A percentile compares a stretch with the other conserved stretches of the same genome.
These are phyloP conservation scores for Amanita thiersii DNA, from an alignment of 768 basidiomycete species.

Conservation along the genomic window DNA sequence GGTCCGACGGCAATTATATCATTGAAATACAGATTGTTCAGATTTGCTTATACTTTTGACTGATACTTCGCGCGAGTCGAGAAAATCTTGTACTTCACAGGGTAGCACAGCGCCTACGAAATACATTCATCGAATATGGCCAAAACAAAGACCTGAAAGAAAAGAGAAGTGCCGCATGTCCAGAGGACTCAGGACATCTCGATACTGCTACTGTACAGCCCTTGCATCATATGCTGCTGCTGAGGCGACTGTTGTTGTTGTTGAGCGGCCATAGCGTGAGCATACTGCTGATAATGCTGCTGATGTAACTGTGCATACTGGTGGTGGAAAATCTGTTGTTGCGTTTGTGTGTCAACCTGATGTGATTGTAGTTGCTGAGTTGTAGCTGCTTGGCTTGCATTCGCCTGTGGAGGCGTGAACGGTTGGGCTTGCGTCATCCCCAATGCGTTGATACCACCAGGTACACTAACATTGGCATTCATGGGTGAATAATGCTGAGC, in stretches of 20 bases:
- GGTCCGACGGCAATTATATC: no score
- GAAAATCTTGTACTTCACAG: no score
- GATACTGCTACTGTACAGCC: conserved; percentile 1
- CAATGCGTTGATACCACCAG: background rate
- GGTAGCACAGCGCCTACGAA: no score
- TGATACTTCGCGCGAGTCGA: no score
- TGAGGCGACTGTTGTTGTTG: conserved; percentile 10
- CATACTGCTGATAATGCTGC: conserved; percentile 19
- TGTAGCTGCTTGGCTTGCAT: conserved; percentile 6
- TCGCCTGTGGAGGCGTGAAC: conserved; percentile 8
- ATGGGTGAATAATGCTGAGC: conserved; percentile 2
- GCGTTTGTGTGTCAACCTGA: conserved; percentile 18
- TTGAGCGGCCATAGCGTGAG: conserved; percentile 22
- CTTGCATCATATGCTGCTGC: conserved; percentile 5
- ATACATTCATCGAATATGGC: no score
- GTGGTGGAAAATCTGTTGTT: conserved; percentile 19
- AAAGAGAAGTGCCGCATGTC: background rate
- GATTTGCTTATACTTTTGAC: no score
- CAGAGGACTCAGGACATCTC: conserved; percentile 1
- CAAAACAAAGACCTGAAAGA: no score
- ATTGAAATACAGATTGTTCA: no score
- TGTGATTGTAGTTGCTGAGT: conserved; percentile 20
- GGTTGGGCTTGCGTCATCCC: conserved; percentile 9
- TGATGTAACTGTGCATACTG: conserved; percentile 22
- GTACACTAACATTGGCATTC: conserved; percentile 3